A percentile compares a stretch with the other conserved stretches of the same genome.
Evolutionary conservation across 129 eudicot species (phyloP).

Genomic region (Heracleum sosnowskyi): DNA sequence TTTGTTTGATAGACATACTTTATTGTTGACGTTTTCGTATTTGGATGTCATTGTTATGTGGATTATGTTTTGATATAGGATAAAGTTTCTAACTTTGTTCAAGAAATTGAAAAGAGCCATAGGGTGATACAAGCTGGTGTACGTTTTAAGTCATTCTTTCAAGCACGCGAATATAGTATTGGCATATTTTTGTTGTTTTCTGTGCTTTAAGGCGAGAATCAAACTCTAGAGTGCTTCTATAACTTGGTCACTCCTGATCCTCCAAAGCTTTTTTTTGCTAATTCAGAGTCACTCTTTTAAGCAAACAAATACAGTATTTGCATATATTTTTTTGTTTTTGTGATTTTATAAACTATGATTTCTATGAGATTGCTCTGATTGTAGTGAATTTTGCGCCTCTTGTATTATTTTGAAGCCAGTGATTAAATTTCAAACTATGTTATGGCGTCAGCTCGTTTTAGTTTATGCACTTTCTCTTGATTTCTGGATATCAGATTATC

Average conservation of each 20-base stretch:
- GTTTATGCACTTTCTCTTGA: not conserved
- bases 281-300: not conserved
- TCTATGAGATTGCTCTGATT: not conserved
- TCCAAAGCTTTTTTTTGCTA: not conserved
- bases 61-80: not conserved
- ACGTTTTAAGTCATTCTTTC: not conserved
- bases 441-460: not conserved
- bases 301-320: not conserved
- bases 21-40: too few species aligned
- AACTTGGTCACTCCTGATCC: not conserved
- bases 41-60: not conserved
- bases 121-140: not conserved
- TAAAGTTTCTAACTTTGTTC: too few species aligned
- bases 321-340: not conserved
- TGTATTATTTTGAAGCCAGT: not conserved
- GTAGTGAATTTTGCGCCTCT: not conserved
- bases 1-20: not conserved
- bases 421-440: not conserved
- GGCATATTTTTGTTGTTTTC: too few species aligned
- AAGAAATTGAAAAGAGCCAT: too few species aligned
- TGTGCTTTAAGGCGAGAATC: not conserved
- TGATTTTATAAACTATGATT: not conserved
- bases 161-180: too few species aligned
- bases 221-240: not conserved
- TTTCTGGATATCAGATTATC: not conserved